Evolutionary conservation across 1,284 basidiomycete species (phyloP), one percentile per base, ranked within the genome.

Genomic region (Coniferiporia sulphurascens): DNA sequence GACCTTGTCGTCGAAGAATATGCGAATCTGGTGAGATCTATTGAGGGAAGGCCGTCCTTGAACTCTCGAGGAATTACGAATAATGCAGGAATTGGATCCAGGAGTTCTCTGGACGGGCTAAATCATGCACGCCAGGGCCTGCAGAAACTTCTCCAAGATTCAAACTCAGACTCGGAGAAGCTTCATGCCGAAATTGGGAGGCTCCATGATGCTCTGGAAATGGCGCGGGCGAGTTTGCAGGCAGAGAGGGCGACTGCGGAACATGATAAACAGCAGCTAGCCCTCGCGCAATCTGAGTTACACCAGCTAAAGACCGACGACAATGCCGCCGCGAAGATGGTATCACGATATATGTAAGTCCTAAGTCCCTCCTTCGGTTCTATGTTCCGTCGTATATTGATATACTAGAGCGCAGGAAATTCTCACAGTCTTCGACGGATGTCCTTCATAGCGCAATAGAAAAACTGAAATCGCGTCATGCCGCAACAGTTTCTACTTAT

Each of bases 271-370:
- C 64, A 65, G 0, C 74, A 78, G 55, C 70, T 87, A 10, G 78
- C 81, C 0, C 68, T 75, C 34, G 70, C 78, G 0, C 76, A 79
- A 53, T 71, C 75, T 1, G 83, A 87, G 62, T 72, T 90, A n/a
- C 82, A 89, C 58, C 78, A 76, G 62, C 75, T 82, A 46, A 73
- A 78, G 61, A 71, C 84, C n/a, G 89, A 93, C 62, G 91, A 94
- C 63, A 82, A 78, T 12, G 83, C 85, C 1, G 91, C 92, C 0
- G 85, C 88, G 10, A 89, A 86, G 67, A 91, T 94, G 78, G 91
- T 94, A 34, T 86, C 91, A 56, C 81, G 91, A 51, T 95, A 95
- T 71, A 95, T 94, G 92, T 91, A 66, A 58, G 82, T 74, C 44
- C 1, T 52, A 12, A 15, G 13, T 32, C n/a, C 48, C 45, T 19